Base-by-base conservation (phyloP, 2,329 filamentous ascomycete genomes). In the Aureobasidium lini region DNA sequence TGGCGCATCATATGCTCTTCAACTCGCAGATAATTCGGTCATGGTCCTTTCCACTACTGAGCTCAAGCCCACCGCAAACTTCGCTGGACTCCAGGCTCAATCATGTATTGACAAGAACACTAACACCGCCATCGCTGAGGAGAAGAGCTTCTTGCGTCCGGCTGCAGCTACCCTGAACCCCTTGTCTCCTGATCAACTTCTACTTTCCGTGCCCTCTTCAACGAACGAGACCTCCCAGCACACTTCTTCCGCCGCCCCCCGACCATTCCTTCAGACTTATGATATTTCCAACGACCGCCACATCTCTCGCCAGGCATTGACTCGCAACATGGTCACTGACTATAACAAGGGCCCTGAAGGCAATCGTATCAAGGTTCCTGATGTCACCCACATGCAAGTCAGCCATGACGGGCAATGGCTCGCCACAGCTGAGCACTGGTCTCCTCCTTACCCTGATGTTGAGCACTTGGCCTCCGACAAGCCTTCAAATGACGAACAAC, bases 11-110 rank as follows among this genome's bases (percentile, higher is more conserved):
- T 99, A 97, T 68, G 88, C 85, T 4, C 72, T 97, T 28, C 88
- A 91, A 65, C 79, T 97, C 53, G 89, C 91, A 31, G 93, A 97
- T 72, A 99, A 99, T 73, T 96, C 91, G 1, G 80, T 87, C 58
- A 93, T 97, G 81, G 80, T 96, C 6, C 73, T 99, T 15, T 96
- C 93, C 2, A 96, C 94, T 3, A 85, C 90, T 11, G 92, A 97
- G 72, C 80, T 97, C 71, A 85, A 88, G 69, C 90, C 94, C 4
- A 90, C 86, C 15, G 84, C 89, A 16, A 94, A 91, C 67, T 83
- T 96, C 61, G 87, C 89, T 18, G 91, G 93, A 1, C 83, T 97
- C 43, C 92, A 96, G 71, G 73, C 78, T 34, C 60, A 62, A 54
- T 52, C 32, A 3, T 23, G 42, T 47, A 13, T 31, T 46, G 43